phyloP scores from a whole-genome alignment of 768 basidiomycete genomes.

The Phylloporus sp. region DNA sequence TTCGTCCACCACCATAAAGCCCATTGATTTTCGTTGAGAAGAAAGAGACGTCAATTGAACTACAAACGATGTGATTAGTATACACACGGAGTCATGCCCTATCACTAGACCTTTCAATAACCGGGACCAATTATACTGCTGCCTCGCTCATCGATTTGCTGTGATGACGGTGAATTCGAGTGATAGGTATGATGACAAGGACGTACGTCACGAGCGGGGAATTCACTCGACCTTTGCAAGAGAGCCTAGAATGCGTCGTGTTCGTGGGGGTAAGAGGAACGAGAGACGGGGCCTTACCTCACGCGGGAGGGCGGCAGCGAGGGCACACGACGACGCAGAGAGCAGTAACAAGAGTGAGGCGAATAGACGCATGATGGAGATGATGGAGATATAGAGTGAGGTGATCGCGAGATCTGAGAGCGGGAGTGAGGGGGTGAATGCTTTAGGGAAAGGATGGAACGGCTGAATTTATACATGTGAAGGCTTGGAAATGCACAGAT shows the following conservation, averaged over 20 bases:
- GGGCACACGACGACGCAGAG: conserved; percentile 6
- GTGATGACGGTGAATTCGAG: not conserved
- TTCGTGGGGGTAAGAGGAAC: not conserved
- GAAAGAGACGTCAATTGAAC: not conserved
- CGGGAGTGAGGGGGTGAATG: not conserved
- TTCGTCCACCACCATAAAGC: not conserved
- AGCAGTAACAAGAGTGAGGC: conserved; percentile 7
- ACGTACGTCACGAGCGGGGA: not conserved
- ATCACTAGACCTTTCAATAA: not conserved
- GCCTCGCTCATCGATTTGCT: not conserved
- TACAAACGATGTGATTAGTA: not conserved
- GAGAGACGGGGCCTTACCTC: conserved; percentile 2
- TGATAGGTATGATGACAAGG: too few relatives aligned
- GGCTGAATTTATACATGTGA: not conserved
- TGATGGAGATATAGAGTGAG: not conserved
- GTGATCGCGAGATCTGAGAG: not conserved
- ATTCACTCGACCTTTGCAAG: not conserved
- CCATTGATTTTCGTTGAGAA: not conserved
- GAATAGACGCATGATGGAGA: conserved; percentile 14
- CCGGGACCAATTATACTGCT: not conserved
- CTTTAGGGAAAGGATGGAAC: too few relatives aligned
- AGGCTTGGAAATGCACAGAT: conserved; percentile 1
- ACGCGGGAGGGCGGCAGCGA: conserved; percentile 14
- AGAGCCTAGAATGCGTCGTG: not conserved
- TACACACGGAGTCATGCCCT: rapidly evolving